A percentile compares a stretch with the other conserved stretches of the same genome.
These are phyloP conservation scores for Sequoiadendron giganteum DNA, from an alignment of 75 land plant genomes.

Conservation along the genomic window DNA sequence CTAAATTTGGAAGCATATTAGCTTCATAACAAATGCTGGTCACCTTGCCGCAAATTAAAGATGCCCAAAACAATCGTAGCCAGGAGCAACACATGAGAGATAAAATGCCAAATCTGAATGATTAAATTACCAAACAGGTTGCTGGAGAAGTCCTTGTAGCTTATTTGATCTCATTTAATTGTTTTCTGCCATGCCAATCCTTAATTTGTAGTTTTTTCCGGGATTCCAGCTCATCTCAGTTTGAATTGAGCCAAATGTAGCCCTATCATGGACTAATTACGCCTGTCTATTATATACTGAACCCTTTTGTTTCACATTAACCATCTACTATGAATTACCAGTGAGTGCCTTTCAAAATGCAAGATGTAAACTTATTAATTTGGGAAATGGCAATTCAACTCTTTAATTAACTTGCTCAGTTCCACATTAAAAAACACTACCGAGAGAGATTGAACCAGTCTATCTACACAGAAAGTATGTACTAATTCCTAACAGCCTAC, in stretches of 20 bases:
- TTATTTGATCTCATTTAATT: neutral
- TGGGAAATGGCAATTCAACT: slow-evolving; percentile 1
- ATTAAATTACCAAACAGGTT: neutral
- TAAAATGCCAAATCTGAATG: neutral
- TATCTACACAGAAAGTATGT: neutral
- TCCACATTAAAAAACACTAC: neutral
- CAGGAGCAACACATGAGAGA: no score
- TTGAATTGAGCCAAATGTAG: neutral
- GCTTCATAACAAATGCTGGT: neutral
- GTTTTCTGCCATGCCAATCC: neutral
- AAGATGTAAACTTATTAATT: neutral
- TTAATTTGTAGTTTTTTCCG: neutral
- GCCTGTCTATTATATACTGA: neutral
- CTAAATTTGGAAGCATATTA: neutral
- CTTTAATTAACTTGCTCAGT: neutral
- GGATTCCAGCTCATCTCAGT: neutral
- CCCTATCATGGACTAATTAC: neutral
- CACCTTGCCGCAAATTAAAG: neutral
- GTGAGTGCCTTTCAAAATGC: neutral
- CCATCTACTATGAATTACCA: neutral
- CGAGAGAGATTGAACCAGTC: neutral
- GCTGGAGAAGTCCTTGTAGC: neutral
- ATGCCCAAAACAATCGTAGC: neutral
- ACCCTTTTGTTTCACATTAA: neutral
- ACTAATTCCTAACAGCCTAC: neutral